Conservation (phyloP, 2,329 filamentous ascomycete genomes). For the Emergomyces pasteurianus region DNA sequence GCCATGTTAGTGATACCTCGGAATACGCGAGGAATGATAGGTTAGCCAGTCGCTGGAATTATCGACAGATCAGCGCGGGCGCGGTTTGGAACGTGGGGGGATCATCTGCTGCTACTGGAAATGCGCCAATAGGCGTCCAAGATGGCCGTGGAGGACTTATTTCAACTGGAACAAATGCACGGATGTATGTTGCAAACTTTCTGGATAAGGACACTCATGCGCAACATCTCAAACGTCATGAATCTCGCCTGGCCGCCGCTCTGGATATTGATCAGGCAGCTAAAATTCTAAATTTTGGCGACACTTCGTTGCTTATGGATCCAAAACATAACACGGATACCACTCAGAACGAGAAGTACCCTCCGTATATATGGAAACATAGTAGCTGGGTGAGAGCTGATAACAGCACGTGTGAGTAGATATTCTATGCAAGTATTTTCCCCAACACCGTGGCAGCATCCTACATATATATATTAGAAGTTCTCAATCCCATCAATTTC, state of each 20-base stretch:
- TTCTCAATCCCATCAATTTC: neutral
- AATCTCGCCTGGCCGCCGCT: conserved; percentile 64
- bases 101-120: conserved; percentile 34
- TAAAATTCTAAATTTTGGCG: conserved; percentile 50
- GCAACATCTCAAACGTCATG: conserved; percentile 57
- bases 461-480: neutral
- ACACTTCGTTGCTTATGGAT: neutral
- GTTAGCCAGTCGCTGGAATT: conserved; percentile 7
- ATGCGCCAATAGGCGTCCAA: conserved; percentile 33
- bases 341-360: neutral
- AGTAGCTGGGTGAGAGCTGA: conserved; percentile 18
- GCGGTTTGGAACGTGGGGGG: conserved; percentile 69
- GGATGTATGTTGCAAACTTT: conserved; percentile 47
- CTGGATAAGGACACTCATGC: conserved; percentile 38
- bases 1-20: conserved; percentile 20
- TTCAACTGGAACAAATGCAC: conserved; percentile 62
- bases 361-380: neutral
- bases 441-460: neutral
- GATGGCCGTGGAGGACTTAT: conserved; percentile 53
- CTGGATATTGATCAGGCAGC: conserved; percentile 62
- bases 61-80: conserved; percentile 50
- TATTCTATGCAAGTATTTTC: neutral
- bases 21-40: conserved; percentile 8
- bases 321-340: neutral
- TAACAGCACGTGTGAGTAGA: conserved; percentile 22